Base-by-base conservation (phyloP, 1,284 basidiomycete species). In the Ustilago shanxiensis region DNA sequence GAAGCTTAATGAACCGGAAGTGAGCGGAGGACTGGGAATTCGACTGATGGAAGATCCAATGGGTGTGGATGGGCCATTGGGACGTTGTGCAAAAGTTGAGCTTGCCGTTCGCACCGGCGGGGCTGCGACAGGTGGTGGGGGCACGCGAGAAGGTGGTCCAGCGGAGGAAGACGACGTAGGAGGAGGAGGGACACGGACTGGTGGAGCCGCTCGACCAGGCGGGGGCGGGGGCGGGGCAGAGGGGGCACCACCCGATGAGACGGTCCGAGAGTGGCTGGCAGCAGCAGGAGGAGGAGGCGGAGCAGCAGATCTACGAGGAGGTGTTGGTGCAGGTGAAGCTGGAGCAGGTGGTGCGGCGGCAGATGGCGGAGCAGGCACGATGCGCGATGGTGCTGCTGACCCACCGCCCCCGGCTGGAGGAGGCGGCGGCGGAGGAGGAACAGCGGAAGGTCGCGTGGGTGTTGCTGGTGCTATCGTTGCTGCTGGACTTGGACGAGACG, bases 231-330 rank as follows among this genome's bases (percentile, higher is more conserved):
- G 89, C 90, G 75, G 89, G 90, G 83, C 88, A 91, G 54, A 54
- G 22, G 65, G 53, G 13, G 52, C 49, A 7, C 44, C 50, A n/a
- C 60, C n/a, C n/a, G n/a, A 49, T 33, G 53, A 77, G 56, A 10
- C 29, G n/a, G 49, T 44, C 16, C 63, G 52, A 22, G 61, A 77
- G 76, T 85, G 73, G 78, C 58, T 63, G 7, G 63, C 28, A 49
- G 72, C 68, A 3, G 66, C 87, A 81, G 84, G 86, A 13, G 95
- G 95, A 7, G 96, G 94, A 1, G 91, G 92, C 31, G 93, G 93
- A 24, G 89, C 91, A 71, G 95, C 97, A 90, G 89, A 90, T 1
- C 92, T 95, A 77, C 98, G 97, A 7, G 74, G 67, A 29, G 67
- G 64, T 24, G 62, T 67, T 3, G 77, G 62, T 44, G 60, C 73